Evolutionary conservation across 2,329 filamentous ascomycete genomes (phyloP).

Genomic region (Penicillium sp.): DNA sequence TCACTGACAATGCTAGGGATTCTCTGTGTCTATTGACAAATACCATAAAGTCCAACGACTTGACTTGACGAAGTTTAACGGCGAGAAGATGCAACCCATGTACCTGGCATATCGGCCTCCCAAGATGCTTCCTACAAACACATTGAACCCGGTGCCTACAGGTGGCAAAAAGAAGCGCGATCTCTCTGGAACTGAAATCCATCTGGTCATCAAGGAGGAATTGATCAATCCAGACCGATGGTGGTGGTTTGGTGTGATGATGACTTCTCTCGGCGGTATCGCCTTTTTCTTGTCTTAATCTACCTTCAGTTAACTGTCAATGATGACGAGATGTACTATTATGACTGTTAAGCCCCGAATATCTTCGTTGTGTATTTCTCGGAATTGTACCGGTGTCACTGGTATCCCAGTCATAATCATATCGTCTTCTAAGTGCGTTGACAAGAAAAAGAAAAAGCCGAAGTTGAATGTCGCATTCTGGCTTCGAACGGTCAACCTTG

Average conservation of each 20-base stretch:
- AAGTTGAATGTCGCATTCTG: neutral
- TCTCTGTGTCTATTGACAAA: conserved; percentile 49
- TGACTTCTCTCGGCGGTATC: conserved; percentile 44
- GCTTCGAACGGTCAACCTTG: neutral
- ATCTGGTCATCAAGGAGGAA: conserved; percentile 30
- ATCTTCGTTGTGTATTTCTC: neutral
- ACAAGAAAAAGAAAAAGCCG: neutral
- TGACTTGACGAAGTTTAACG: conserved; percentile 61
- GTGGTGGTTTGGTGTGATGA: conserved; percentile 49
- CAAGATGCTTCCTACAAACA: conserved; percentile 65
- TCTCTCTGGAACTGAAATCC: conserved; percentile 8
- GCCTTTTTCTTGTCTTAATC: conserved; percentile 33
- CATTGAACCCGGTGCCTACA: conserved; percentile 54
- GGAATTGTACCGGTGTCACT: neutral
- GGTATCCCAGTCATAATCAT: neutral
- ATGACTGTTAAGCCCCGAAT: no score
- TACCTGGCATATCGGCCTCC: conserved; percentile 61
- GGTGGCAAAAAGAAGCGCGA: conserved; percentile 27
- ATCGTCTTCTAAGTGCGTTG: neutral
- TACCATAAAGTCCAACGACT: conserved; percentile 61
- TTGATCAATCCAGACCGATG: conserved; percentile 40
- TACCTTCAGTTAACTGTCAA: conserved; percentile 6
- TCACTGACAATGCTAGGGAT: conserved; percentile 31
- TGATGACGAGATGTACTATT: no score
- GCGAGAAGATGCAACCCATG: conserved; percentile 62